Base-by-base conservation (phyloP, 495 filamentous ascomycete species). In the Penicillium ochrochloron region DNA sequence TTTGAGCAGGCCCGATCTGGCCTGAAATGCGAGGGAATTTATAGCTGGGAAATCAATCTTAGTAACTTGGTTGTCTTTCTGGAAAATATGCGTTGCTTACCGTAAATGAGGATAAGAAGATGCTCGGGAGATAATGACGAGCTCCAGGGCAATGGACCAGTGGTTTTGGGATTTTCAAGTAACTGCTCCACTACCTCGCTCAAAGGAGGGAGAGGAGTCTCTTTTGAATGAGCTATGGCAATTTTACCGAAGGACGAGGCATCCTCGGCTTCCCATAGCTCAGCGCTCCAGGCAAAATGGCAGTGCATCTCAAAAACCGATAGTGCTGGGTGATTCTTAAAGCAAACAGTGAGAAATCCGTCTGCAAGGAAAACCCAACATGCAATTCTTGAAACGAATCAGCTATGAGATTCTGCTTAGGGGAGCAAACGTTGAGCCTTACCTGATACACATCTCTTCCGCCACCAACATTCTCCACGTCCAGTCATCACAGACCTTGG, bases 281-380 rank as follows among this genome's bases (percentile, higher is more conserved):
- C 73, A 17, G 75, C 70, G 15, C 64, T 69, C 76, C 76, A 80
- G 0, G 77, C 73, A 34, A 80, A 75, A 39, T 75, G 62, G 51
- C 76, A 77, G 25, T 76, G 66, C 72, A 80, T 73, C 58, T 78
- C 77, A 37, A 77, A 78, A 9, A 73, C 70, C 5, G 77, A 74
- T 12, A 80, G 37, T 9, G 71, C 61, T 0, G 77, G 77, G 48
- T 74, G 70, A 29, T 75, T 78, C 6, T 78, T 80, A 60, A 78
- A 78, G 46, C 75, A 78, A 15, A 78, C 73, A 0, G 76, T 78
- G 5, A 80, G 68, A 41, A 77, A 77, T n/a, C 76, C 75, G 52
- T 80, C 77, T 0, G 75, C 75, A 39, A 77, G 69, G 29, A 78
- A 77, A 6, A 66, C 71, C 75, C 76, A 79, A 37, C 66, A 79